phyloP scores from a whole-genome alignment of 352 stramenopile species.

The Globisporangium spiculum region DNA sequence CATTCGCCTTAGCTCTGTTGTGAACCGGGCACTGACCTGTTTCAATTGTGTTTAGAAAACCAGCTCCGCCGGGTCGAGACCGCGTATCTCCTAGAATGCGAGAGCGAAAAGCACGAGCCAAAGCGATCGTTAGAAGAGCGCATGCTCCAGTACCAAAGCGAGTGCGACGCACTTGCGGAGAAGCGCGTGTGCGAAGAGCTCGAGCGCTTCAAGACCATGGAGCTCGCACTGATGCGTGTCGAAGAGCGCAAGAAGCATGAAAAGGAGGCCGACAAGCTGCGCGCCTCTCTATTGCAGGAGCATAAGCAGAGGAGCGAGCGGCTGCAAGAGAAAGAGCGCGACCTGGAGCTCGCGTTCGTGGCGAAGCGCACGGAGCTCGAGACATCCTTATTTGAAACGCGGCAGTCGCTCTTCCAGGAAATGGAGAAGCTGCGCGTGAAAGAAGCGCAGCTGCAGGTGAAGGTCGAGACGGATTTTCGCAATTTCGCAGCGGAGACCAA shows the following conservation, averaged over 20 bases:
- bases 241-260: conserved; percentile 59
- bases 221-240: conserved; percentile 51
- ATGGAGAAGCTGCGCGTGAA: conserved; percentile 58
- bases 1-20: background rate
- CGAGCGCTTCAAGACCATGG: conserved; percentile 47
- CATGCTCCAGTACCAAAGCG: conserved; percentile 63
- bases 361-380: conserved; percentile 50
- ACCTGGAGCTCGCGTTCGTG: conserved; percentile 61
- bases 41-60: conserved; percentile 34
- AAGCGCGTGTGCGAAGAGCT: conserved; percentile 53
- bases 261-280: conserved; percentile 45
- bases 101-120: conserved; percentile 33
- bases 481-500: conserved; percentile 45
- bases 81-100: conserved; percentile 44
- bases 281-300: conserved; percentile 42
- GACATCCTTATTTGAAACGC: conserved; percentile 57
- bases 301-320: conserved; percentile 40
- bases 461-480: conserved; percentile 42
- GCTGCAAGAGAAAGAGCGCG: conserved; percentile 51
- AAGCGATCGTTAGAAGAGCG: conserved; percentile 50
- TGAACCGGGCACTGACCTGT: background rate
- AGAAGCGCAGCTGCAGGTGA: conserved; percentile 46
- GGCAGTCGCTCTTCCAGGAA: conserved; percentile 63
- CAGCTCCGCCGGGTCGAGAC: conserved; percentile 67
- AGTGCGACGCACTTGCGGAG: conserved; percentile 62